Evolutionary conservation across 176 grass and related monocot species (phyloP).

Genomic region (Oryza longistaminata): DNA sequence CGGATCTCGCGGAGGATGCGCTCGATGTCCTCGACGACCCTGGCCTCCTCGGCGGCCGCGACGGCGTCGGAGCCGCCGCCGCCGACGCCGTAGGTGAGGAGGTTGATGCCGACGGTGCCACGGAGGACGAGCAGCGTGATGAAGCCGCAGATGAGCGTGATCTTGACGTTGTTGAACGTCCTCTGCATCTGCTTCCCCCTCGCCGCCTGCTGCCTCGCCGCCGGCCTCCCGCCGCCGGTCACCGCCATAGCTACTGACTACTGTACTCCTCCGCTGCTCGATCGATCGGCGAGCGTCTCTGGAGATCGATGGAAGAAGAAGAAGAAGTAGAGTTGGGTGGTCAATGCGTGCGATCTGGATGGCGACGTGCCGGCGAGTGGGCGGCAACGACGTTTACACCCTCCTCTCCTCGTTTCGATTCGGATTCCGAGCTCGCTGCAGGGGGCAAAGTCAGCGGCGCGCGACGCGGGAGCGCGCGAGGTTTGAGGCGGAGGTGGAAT

Average conservation of each 20-base stretch:
- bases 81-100: constrained; percentile 16
- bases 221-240: constrained; percentile 23
- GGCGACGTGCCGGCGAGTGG: constrained; percentile 33
- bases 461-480: neutral
- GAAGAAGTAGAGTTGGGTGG: too few species aligned
- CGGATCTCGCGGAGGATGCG: constrained; percentile 70
- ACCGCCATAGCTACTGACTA: constrained; percentile 8
- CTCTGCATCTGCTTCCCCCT: constrained; percentile 44
- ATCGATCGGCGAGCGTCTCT: too few species aligned
- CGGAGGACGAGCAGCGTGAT: constrained; percentile 71
- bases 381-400: neutral
- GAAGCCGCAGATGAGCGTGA: constrained; percentile 71
- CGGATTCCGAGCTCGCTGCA: neutral
- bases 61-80: neutral
- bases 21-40: constrained; percentile 68
- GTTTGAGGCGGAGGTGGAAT: neutral
- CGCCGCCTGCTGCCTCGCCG: neutral
- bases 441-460: constrained; percentile 2
- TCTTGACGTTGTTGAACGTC: constrained; percentile 66
- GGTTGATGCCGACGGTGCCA: constrained; percentile 59
- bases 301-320: too few species aligned
- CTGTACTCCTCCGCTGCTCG: too few species aligned
- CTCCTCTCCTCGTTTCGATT: neutral
- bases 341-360: neutral
- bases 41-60: constrained; percentile 23